These are phyloP conservation scores for Erigeron canadensis DNA, from an alignment of 129 eudicot genomes.

Conservation along the genomic window DNA sequence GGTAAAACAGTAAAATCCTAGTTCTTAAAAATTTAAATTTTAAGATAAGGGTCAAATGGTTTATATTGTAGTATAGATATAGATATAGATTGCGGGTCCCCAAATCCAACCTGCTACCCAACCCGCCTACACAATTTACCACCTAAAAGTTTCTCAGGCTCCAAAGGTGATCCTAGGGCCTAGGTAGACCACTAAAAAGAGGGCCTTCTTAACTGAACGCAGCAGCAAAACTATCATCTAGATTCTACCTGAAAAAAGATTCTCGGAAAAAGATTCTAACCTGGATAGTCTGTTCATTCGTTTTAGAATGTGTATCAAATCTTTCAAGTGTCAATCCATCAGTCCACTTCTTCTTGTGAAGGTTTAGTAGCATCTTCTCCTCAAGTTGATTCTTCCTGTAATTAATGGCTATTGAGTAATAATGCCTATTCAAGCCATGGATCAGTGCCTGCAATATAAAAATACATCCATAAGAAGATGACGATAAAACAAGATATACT, in stretches of 20 bases:
- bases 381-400: conserved; percentile 92
- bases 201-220: no score
- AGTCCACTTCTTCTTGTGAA: conserved; percentile 94
- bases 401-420: conserved; percentile 86
- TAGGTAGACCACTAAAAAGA: no score
- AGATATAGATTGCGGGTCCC: no score
- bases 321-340: conserved; percentile 87
- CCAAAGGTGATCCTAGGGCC: no score
- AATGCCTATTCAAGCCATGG: conserved; percentile 93
- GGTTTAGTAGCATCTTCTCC: conserved; percentile 91
- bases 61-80: no score
- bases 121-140: no score
- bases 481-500: conserved; percentile 6
- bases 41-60: no score
- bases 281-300: conserved; percentile 92
- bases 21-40: no score
- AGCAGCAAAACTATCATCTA: background rate
- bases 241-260: background rate
- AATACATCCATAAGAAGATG: background rate
- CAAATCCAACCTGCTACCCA: no score
- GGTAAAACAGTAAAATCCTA: no score
- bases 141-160: no score
- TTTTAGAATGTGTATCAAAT: conserved; percentile 84
- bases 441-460: conserved; percentile 66
- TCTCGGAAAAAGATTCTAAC: conserved; percentile 42